phyloP scores from a whole-genome alignment of 129 eudicot genomes.

The Centaurea solstitialis region DNA sequence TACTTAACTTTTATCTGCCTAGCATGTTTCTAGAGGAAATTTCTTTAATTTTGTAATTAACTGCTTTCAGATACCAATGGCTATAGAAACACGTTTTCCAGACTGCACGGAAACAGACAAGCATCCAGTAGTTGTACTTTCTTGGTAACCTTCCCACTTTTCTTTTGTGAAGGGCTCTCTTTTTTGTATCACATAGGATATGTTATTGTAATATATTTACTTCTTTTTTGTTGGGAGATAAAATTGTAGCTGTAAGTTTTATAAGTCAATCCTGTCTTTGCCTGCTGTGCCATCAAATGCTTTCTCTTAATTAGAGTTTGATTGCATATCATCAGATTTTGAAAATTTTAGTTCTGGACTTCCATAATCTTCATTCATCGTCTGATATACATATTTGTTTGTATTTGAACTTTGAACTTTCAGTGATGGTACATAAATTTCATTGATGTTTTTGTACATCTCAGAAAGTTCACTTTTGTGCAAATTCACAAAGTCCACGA shows the following conservation, averaged over 20 bases:
- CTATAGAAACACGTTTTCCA: conserved; percentile 62
- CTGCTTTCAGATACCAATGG: conserved; percentile 69
- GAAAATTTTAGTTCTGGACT: background rate
- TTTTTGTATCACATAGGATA: conserved; percentile 7
- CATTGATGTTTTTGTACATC: background rate
- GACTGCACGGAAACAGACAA: conserved; percentile 59
- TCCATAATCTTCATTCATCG: background rate
- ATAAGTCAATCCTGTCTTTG: background rate
- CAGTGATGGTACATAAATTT: background rate
- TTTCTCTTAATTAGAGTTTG: background rate
- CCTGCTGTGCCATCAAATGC: background rate
- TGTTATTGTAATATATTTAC: conserved; percentile 7
- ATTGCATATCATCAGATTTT: background rate
- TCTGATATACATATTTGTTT: background rate
- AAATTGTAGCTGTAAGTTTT: background rate
- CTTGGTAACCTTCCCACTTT: conserved; percentile 53
- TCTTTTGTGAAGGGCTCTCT: conserved; percentile 3
- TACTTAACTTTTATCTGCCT: background rate
- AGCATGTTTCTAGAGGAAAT: background rate
- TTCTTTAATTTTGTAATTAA: conserved; percentile 15
- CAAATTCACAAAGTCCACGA: background rate
- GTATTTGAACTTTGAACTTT: background rate
- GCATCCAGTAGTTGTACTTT: conserved; percentile 84
- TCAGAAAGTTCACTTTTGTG: background rate
- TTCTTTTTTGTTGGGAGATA: background rate